Base-by-base conservation (phyloP, 306 rosid genomes). In the Cicer arietinum region DNA sequence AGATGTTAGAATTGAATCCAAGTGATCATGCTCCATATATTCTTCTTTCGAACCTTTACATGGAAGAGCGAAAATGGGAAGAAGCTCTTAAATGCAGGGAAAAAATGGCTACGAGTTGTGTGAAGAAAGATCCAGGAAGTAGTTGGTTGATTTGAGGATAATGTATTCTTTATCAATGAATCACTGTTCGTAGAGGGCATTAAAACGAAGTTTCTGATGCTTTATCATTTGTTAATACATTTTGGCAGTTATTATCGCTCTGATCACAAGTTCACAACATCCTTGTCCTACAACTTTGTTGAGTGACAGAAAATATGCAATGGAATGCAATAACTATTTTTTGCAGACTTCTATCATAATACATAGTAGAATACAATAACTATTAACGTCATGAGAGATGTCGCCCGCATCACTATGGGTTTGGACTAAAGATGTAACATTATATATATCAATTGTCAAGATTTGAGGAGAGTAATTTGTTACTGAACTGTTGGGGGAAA, bases 41-140 rank as follows among this genome's bases (percentile, higher is more conserved):
- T 68, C 85, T 87, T 68, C 86, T 84, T 17, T 87, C 88, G 0
- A 82, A 84, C 12, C 73, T 87, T 41, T 84, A 84, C 69, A 50
- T 16, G 45, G 82, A 42, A 56, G 88, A 81, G 74, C 86, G 90
- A 69, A 84, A 84, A 73, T 86, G 90, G 90, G 85, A 81, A 76
- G 88, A 86, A 81, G 90, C 86, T 47, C 54, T 64, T 58, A 39
- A 86, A 25, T 84, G 84, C 45, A 82, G 90, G 81, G 79, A 42
- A 75, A 80, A 79, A 77, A 84, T 87, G 88, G 66, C 75, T 0
- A 66, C 77, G 65, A 73, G 37, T 79, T 11, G 41, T 3, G 81
- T 76, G 71, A 84, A 51, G 88, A 87, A 84, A 77, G 83, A 79
- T 69, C 85, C 77, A 10, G 88, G 85, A 59, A 74, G 79, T 52